Conservation (phyloP, 768 basidiomycete species). For the Pholiota conissans region DNA sequence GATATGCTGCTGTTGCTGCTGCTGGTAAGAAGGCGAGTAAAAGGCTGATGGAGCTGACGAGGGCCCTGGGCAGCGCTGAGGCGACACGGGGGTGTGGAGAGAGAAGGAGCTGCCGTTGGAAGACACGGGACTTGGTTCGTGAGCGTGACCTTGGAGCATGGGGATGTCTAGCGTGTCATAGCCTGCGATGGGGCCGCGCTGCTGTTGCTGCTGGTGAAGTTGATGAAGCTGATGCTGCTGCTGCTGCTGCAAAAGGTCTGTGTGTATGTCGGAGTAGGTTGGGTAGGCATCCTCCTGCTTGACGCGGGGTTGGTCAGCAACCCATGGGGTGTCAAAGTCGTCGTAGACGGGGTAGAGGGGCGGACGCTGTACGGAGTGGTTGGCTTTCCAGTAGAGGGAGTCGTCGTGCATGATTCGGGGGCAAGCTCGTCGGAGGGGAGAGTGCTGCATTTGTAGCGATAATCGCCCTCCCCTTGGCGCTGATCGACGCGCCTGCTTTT, state of each 20-base stretch:
- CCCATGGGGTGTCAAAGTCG: background rate
- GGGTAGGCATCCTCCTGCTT: constrained; percentile 23
- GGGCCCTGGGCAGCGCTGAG: background rate
- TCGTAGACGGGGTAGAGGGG: background rate
- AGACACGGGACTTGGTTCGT: constrained; percentile 8
- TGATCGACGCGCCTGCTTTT: background rate
- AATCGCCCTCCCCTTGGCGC: background rate
- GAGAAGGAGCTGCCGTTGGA: constrained; percentile 4
- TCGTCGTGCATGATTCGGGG: constrained; percentile 2
- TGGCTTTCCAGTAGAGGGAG: constrained; percentile 12
- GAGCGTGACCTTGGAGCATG: background rate
- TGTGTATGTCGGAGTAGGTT: background rate
- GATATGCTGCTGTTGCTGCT: background rate
- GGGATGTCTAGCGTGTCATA: background rate
- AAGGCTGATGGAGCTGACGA: constrained; percentile 12
- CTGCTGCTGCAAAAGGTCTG: constrained; percentile 10
- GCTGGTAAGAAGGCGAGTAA: constrained; percentile 16
- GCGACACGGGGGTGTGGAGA: background rate
- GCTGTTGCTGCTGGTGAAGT: background rate
- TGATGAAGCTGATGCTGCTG: constrained; percentile 6
- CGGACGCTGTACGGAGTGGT: constrained; percentile 1
- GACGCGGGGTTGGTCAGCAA: constrained; percentile 2
- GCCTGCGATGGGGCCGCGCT: background rate
- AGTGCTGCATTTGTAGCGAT: constrained; percentile 1
- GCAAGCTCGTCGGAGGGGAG: background rate